Percentiles rank a stretch among this genome's conserved stretches.
Conservation (phyloP, 169 alveolate species). For the Plasmodium ovale region DNA sequence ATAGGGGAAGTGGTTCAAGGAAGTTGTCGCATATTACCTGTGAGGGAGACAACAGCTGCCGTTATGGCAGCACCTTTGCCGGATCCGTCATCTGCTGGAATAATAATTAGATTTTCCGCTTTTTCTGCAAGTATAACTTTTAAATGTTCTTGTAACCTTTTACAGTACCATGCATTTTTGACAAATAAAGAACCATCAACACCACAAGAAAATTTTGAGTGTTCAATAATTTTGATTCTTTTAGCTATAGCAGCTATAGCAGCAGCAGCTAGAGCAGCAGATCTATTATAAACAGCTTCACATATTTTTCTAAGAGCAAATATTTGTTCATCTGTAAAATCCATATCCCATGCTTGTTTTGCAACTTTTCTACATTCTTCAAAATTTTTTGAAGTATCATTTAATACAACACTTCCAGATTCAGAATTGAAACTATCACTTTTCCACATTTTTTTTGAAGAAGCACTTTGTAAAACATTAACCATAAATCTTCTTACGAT, state of each 20-base stretch:
- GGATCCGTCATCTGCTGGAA: slow-evolving; percentile 91
- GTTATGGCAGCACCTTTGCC: slow-evolving; percentile 93
- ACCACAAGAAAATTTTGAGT: slow-evolving; percentile 83
- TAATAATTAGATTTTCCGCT: slow-evolving; percentile 78
- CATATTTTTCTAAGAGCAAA: slow-evolving; percentile 81
- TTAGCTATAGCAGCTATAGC: slow-evolving; percentile 87
- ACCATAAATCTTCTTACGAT: slow-evolving; percentile 86
- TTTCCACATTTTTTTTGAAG: slow-evolving; percentile 88
- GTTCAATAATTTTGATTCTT: slow-evolving; percentile 83
- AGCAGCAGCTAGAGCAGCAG: slow-evolving; percentile 91
- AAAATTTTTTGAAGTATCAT: slow-evolving; percentile 81
- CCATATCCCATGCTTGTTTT: slow-evolving; percentile 83
- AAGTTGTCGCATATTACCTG: neutral
- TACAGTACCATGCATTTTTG: slow-evolving; percentile 88
- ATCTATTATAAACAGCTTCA: slow-evolving; percentile 85
- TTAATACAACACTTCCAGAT: slow-evolving; percentile 82
- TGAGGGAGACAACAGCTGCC: slow-evolving; percentile 85
- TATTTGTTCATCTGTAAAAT: slow-evolving; percentile 75
- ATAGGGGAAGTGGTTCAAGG: too few relatives aligned
- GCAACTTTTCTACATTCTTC: slow-evolving; percentile 79
- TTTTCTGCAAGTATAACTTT: slow-evolving; percentile 80
- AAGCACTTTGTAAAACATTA: slow-evolving; percentile 82
- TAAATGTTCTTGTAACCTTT: slow-evolving; percentile 79
- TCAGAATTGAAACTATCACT: slow-evolving; percentile 81
- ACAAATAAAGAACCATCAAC: slow-evolving; percentile 90